Percentiles rank a stretch among this genome's conserved stretches.
Conservation (phyloP, 2,329 filamentous ascomycete genomes). For the Aspergillus pseudoterreus region DNA sequence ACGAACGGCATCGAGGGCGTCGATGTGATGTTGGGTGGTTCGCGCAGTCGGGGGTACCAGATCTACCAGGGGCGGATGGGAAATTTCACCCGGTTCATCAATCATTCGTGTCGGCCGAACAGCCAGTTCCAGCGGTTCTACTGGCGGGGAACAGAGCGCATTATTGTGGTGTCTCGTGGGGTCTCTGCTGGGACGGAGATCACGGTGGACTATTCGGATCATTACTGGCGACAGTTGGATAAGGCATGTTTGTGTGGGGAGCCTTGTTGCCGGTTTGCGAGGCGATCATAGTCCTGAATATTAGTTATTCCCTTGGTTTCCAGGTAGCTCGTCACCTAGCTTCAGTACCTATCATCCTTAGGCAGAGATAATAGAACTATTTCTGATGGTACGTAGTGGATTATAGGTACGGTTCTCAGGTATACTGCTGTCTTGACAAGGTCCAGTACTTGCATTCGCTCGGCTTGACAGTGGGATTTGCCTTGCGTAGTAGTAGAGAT, state of each 20-base stretch:
- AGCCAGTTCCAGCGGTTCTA: slow-evolving; percentile 55
- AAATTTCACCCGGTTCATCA: slow-evolving; percentile 58
- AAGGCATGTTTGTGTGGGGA: slow-evolving; percentile 56
- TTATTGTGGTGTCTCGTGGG: slow-evolving; percentile 55
- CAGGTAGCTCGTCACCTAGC: too few relatives aligned
- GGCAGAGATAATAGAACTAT: too few relatives aligned
- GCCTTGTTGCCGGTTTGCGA: slow-evolving; percentile 41
- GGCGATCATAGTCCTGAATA: background rate
- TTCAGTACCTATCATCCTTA: too few relatives aligned
- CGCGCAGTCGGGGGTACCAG: slow-evolving; percentile 44
- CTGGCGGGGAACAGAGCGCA: slow-evolving; percentile 55
- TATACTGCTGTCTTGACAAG: too few relatives aligned
- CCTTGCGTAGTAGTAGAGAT: too few relatives aligned
- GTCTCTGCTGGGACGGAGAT: slow-evolving; percentile 53
- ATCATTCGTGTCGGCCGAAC: slow-evolving; percentile 57
- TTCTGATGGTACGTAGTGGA: too few relatives aligned
- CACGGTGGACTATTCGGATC: slow-evolving; percentile 57
- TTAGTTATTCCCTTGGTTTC: too few relatives aligned
- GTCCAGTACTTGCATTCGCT: too few relatives aligned
- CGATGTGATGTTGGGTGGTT: slow-evolving; percentile 54
- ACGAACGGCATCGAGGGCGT: slow-evolving; percentile 51
- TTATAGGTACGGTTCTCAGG: too few relatives aligned
- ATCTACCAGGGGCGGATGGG: slow-evolving; percentile 55
- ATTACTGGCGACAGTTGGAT: slow-evolving; percentile 55
- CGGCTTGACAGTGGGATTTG: too few relatives aligned